Evolutionary conservation across 495 filamentous ascomycete genomes (phyloP), one percentile per base, ranked within the genome.

Genomic region (Hypoxylon intermedium): DNA sequence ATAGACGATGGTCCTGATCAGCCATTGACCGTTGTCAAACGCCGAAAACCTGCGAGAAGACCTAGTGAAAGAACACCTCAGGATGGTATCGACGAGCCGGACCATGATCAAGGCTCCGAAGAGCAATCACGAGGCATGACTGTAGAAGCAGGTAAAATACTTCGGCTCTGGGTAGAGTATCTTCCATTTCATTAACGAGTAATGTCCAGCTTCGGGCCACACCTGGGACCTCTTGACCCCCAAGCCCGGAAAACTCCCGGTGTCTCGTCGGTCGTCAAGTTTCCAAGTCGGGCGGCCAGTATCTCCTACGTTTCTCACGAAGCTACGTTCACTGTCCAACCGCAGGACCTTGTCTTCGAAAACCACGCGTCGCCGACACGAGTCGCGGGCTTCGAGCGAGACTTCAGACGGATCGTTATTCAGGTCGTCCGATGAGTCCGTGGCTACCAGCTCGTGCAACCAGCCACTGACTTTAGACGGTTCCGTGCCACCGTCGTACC

Each of bases 11-110:
- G 58, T 5, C 58, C 57, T 18, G 48, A 66, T 34, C 53, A 53
- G 20, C 65, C 68, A 49, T 45, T 71, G 16, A 68, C 54, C 13
- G 57, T 71, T 26, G 31, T 63, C 43, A 71, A 68, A 40, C 63
- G 47, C 36, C 61, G 68, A 6, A 64, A 60, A 34, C 34, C 49
- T 12, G 53, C 42, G 21, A 28, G 30, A n/a, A 50, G 23, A 31
- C 16, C 38, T 6, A 49, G 16, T 40, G 16, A 19, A 13, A 53
- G 31, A 26, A 18, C 26, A 23, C n/a, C n/a, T n/a, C n/a, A 33
- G 11, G 21, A 16, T n/a, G 31, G 28, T 11, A 21, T 16, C 26
- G 36, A 40, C 11, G 26, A 48, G n/a, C n/a, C 21, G 30, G 16
- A 37, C 13, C 38, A 47, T 16, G 18, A 18, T 20, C 48, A 37